These are phyloP conservation scores for Phytophthora agathidicida DNA, from an alignment of 352 stramenopile species.

Conservation along the genomic window DNA sequence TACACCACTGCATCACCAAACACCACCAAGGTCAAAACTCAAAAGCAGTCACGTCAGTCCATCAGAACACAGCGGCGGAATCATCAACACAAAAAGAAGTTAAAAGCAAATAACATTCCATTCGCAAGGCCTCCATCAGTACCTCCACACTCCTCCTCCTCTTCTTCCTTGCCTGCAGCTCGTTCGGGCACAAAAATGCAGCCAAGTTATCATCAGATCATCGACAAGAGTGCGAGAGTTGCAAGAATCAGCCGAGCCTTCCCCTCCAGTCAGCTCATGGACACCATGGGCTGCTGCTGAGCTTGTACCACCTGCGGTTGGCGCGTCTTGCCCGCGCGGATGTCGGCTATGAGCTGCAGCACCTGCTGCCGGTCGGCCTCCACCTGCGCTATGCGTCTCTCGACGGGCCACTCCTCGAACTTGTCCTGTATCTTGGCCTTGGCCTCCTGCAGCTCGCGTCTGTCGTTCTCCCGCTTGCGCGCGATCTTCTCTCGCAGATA, in stretches of 20 bases:
- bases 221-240: not conserved
- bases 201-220: not conserved
- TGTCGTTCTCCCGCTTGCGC: conserved; percentile 69
- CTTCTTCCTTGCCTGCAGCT: conserved; percentile 12
- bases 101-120: conserved; percentile 44
- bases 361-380: conserved; percentile 79
- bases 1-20: conserved; percentile 17
- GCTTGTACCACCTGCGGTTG: conserved; percentile 42
- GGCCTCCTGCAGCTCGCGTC: conserved; percentile 62
- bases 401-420: conserved; percentile 76
- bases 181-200: conserved; percentile 18
- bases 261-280: conserved; percentile 38
- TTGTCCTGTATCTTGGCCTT: conserved; percentile 50
- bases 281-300: conserved; percentile 49
- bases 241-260: not conserved
- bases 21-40: not conserved
- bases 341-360: conserved; percentile 76
- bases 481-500: conserved; percentile 88
- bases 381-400: conserved; percentile 82
- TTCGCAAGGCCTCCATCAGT: conserved; percentile 15
- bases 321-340: conserved; percentile 62
- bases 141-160: not conserved
- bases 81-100: conserved; percentile 11
- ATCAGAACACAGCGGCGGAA: not conserved
- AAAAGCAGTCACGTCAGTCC: not conserved